phyloP scores from a whole-genome alignment of 2,329 filamentous ascomycete species.

The Alternaria sp. region DNA sequence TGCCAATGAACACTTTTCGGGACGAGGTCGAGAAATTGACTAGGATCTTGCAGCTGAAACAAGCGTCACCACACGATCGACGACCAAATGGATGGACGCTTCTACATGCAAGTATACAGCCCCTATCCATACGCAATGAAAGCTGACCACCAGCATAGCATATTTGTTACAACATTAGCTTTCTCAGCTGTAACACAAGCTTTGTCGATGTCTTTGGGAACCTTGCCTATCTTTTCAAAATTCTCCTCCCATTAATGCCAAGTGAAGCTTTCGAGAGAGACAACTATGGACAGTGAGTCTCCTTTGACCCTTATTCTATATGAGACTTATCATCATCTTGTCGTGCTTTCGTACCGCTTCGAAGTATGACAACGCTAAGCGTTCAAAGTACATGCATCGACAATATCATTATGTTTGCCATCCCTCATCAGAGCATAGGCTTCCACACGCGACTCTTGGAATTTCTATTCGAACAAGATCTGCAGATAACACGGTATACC shows the following conservation, averaged over 20 bases:
- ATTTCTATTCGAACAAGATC: background rate
- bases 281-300: rapidly evolving
- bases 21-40: background rate
- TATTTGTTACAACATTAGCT: no score
- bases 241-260: background rate
- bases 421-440: no score
- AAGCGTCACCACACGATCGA: background rate
- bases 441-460: rapidly evolving
- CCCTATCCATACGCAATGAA: rapidly evolving
- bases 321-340: rapidly evolving
- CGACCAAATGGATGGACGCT: background rate
- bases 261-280: background rate
- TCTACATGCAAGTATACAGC: background rate
- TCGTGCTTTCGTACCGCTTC: background rate
- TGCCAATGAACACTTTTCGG: background rate
- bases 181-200: no score
- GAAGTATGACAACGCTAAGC: background rate
- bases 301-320: background rate
- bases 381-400: background rate
- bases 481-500: background rate
- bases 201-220: background rate
- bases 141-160: background rate
- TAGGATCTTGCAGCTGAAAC: background rate
- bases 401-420: no score
- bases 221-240: background rate